Conservation (phyloP, 1,284 basidiomycete species). For the Termitomyces sp. region DNA sequence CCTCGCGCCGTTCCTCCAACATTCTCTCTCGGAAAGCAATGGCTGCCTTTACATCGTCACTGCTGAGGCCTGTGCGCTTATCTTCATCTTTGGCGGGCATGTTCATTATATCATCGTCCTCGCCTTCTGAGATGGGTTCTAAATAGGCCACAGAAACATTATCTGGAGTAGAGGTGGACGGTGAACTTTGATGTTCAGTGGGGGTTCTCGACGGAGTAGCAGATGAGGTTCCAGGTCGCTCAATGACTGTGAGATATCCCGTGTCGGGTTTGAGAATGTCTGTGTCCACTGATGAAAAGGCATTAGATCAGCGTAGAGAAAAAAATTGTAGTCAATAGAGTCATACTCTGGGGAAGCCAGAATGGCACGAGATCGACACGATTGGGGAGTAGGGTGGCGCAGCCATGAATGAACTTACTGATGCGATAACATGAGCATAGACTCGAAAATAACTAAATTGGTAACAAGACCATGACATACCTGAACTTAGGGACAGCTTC, state of each 20-base stretch:
- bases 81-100: slow-evolving; percentile 75
- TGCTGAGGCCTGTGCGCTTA: slow-evolving; percentile 70
- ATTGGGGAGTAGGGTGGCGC: slow-evolving; percentile 87
- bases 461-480: slow-evolving; percentile 27
- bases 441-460: not conserved
- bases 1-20: slow-evolving; percentile 49
- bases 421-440: slow-evolving; percentile 10
- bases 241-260: slow-evolving; percentile 73
- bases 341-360: slow-evolving; percentile 93
- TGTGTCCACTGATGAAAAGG: slow-evolving; percentile 66
- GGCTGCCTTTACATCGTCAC: slow-evolving; percentile 70
- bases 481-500: slow-evolving; percentile 92
- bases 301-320: not conserved
- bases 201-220: slow-evolving; percentile 39
- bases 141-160: slow-evolving; percentile 43
- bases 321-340: not conserved
- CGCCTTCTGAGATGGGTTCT: slow-evolving; percentile 89
- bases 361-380: slow-evolving; percentile 98
- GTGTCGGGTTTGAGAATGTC: slow-evolving; percentile 89
- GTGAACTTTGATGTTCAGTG: slow-evolving; percentile 42
- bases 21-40: slow-evolving; percentile 78
- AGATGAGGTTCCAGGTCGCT: slow-evolving; percentile 54
- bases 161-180: slow-evolving; percentile 37
- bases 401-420: slow-evolving; percentile 98
- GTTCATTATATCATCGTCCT: slow-evolving; percentile 81